Conservation (phyloP, 768 basidiomycete species). For the Podaxis sp. region DNA sequence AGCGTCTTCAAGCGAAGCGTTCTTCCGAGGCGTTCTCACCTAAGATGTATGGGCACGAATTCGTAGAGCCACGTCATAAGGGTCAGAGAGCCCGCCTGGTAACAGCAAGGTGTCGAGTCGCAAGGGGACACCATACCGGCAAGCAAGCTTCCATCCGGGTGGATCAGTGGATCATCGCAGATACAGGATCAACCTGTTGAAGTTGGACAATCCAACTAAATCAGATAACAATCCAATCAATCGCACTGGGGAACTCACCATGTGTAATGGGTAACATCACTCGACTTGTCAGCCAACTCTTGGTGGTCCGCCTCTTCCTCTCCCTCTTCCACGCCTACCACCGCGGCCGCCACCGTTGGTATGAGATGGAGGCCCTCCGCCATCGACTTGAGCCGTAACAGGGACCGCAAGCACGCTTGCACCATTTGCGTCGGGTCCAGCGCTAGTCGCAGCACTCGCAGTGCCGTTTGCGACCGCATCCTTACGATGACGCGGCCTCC, state of each 20-base stretch:
- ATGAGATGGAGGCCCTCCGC: constrained; percentile 3
- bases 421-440: constrained; percentile 13
- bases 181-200: background rate
- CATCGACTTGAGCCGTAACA: background rate
- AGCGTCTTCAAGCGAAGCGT: background rate
- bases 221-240: background rate
- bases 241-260: background rate
- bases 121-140: background rate
- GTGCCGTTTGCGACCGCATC: constrained; percentile 21
- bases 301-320: constrained; percentile 12
- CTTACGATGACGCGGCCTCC: constrained; percentile 21
- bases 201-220: background rate
- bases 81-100: background rate
- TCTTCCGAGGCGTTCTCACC: too few species aligned
- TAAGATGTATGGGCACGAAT: background rate
- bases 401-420: constrained; percentile 8
- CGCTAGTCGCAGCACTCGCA: background rate
- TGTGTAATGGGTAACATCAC: background rate
- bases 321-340: constrained; percentile 13
- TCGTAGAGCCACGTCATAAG: background rate
- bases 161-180: background rate
- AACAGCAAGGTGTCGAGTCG: background rate
- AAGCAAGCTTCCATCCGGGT: background rate
- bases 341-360: constrained; percentile 13
- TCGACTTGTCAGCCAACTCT: constrained; percentile 1